Evolutionary conservation across 2,329 filamentous ascomycete genomes (phyloP).

Genomic region (Cryphonectria radicalis): DNA sequence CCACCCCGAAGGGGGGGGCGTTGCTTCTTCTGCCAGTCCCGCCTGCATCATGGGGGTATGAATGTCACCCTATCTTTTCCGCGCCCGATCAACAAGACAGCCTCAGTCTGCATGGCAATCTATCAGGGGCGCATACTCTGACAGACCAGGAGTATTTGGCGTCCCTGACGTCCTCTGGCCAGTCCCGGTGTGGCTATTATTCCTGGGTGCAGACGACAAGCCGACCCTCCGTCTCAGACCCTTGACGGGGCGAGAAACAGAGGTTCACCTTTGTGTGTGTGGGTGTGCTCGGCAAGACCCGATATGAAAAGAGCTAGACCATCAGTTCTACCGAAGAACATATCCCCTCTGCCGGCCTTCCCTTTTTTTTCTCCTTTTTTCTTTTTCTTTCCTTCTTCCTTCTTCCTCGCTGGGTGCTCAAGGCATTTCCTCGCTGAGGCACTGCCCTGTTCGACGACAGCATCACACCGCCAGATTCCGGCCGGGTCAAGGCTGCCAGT

Average conservation of each 20-base stretch:
- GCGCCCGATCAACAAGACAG: slow-evolving; percentile 7
- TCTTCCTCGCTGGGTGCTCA: not conserved
- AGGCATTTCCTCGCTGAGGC: slow-evolving; percentile 2
- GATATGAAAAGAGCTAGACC: not conserved
- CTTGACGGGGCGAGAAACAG: not conserved
- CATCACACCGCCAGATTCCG: slow-evolving; percentile 26
- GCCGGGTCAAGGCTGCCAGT: not conserved
- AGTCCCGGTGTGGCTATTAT: not conserved
- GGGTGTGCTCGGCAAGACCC: not conserved
- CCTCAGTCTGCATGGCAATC: not conserved
- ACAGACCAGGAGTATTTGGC: not conserved
- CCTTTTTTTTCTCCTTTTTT: not conserved
- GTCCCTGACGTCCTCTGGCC: not conserved
- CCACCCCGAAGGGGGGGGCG: slow-evolving; percentile 5
- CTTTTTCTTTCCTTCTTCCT: too few species aligned
- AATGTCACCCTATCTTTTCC: slow-evolving; percentile 6
- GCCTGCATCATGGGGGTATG: slow-evolving; percentile 2
- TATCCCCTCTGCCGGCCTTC: not conserved
- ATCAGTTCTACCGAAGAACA: not conserved
- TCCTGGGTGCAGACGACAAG: not conserved
- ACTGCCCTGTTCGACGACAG: not conserved
- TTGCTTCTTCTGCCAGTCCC: slow-evolving; percentile 17
- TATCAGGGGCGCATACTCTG: not conserved
- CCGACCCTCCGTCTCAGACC: not conserved
- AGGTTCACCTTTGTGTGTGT: not conserved